Conservation (phyloP, 352 stramenopile species). For the Phytopythium montanum region DNA sequence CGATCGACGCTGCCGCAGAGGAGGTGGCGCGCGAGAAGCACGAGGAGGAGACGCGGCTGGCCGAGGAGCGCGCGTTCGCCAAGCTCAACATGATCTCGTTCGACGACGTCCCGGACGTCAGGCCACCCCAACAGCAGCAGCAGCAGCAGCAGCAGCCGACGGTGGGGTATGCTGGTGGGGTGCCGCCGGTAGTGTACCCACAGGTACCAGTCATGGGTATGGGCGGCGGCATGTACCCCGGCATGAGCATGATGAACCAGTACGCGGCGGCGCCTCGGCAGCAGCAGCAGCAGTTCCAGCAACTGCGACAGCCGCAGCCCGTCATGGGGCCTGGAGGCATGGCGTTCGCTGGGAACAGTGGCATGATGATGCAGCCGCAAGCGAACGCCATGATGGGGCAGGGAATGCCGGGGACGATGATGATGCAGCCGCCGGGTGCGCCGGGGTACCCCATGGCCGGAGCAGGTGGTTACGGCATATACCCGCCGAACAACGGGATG, state of each 20-base stretch:
- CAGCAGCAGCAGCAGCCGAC: conserved; percentile 12
- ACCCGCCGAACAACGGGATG: conserved; percentile 5
- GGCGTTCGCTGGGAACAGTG: not conserved
- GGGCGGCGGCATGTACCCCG: not conserved
- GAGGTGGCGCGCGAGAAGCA: conserved; percentile 35
- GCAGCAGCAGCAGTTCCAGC: conserved; percentile 17
- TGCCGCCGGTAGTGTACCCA: not conserved
- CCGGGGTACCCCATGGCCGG: not conserved
- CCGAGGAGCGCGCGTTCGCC: conserved; percentile 59
- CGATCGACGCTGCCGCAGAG: conserved; percentile 40
- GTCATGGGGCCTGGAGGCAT: conserved; percentile 13
- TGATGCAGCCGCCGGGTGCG: conserved; percentile 12
- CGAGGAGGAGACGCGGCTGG: conserved; percentile 46
- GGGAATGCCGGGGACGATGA: conserved; percentile 2
- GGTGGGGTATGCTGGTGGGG: not conserved
- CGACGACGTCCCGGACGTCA: conserved; percentile 29
- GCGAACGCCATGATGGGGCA: conserved; percentile 16
- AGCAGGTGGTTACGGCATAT: not conserved
- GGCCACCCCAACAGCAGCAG: conserved; percentile 8
- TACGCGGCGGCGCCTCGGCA: conserved; percentile 4
- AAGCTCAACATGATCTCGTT: conserved; percentile 83
- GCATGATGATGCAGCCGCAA: conserved; percentile 12
- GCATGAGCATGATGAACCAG: not conserved
- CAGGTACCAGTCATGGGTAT: conserved; percentile 8
- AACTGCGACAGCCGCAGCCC: conserved; percentile 37